Evolutionary conservation across 441 rosid species (phyloP), one percentile per base, ranked within the genome.

Genomic region (Francoa sonchifolia): DNA sequence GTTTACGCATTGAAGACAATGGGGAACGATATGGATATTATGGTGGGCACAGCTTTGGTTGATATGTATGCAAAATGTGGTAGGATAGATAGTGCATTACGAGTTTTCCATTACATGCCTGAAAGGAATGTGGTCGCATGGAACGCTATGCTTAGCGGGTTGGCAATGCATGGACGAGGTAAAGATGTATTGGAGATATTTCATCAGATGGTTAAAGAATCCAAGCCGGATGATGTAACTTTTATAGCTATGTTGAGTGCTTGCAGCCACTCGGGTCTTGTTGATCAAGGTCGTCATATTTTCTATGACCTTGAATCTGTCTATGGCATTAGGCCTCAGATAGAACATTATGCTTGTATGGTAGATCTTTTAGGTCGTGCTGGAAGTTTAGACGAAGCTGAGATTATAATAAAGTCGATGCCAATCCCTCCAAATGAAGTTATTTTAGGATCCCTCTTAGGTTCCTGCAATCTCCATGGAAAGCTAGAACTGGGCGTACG

Each of bases 51-150:
- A 66, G 61, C 81, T 2, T 82, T 84, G 48, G 65, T 89, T 8
- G 85, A 85, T 56, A 84, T 89, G 98, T 85, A 84, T 63, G 79
- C 95, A 34, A 89, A 84, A 69, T 79, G 92, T 71, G 72, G 76
- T 54, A 67, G 67, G 62, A 72, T 79, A 23, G 92, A 85, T 23
- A 73, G 73, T 61, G 94, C 95, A 40, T 61, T 82, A 62, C 94
- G 74, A 54, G 68, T 89, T 46, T 89, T 84, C 55, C 71, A 75
- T 52, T 44, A 30, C 33, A 73, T 79, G 51, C 80, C 69, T 0
- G 55, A 69, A 50, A 89, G 82, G 72, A 66, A 84, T 61, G 84
- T 89, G 39, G 76, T 84, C 57, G 79, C 98, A 29, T 89, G 95
- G 95, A 89, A 95, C 44, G 67, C 95, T 0, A 65, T 84, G 37